Conservation (phyloP, 768 basidiomycete genomes). For the Suillus lakei region DNA sequence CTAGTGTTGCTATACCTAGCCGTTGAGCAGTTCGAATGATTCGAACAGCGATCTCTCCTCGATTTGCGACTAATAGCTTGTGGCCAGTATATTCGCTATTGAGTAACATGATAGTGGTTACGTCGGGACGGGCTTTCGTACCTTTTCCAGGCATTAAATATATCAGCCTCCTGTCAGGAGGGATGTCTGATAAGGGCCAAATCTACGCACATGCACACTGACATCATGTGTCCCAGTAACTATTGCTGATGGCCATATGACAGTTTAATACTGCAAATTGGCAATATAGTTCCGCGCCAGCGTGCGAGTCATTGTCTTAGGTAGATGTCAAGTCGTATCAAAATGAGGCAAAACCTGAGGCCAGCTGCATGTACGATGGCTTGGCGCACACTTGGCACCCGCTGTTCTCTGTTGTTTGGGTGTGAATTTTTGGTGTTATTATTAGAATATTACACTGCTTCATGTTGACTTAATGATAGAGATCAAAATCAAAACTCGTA, state of each 20-base stretch:
- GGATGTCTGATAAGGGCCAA: not conserved
- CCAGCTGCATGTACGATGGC: too few species aligned
- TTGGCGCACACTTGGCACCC: too few species aligned
- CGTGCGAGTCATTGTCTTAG: too few species aligned
- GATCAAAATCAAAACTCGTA: too few species aligned
- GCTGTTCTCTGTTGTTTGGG: too few species aligned
- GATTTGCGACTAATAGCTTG: conserved; percentile 69
- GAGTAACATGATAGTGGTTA: conserved; percentile 16
- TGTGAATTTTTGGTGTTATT: not conserved
- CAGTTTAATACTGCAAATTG: not conserved
- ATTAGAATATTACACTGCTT: too few species aligned
- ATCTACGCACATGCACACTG: not conserved
- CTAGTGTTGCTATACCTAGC: conserved; percentile 56
- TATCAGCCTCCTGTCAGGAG: not conserved
- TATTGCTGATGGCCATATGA: not conserved
- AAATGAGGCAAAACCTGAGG: not conserved
- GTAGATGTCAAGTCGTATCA: not conserved
- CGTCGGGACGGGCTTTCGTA: not conserved
- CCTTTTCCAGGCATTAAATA: not conserved
- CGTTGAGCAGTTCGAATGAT: conserved; percentile 60
- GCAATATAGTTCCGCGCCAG: not conserved
- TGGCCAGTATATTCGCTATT: conserved; percentile 33
- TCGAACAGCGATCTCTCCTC: conserved; percentile 74
- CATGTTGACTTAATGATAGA: too few species aligned
- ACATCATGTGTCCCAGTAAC: not conserved